A percentile compares a stretch with the other conserved stretches of the same genome.
Conservation (phyloP, 257 asterid species). For the Petunia axillaris region DNA sequence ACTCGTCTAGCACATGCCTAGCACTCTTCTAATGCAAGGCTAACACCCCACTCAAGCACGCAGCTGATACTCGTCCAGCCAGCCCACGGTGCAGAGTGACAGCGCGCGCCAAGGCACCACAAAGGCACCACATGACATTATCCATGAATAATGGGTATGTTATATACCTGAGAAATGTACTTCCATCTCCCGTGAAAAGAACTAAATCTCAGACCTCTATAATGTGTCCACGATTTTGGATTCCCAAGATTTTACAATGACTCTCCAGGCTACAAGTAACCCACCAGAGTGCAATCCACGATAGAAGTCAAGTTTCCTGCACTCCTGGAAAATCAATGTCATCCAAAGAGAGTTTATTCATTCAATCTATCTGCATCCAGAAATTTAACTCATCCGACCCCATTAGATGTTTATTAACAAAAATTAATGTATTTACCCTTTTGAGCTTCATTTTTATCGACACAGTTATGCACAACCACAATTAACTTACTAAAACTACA, state of each 20-base stretch:
- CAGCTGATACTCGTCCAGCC: too few relatives aligned
- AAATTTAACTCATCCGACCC: not conserved
- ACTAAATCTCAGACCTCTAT: not conserved
- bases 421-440: not conserved
- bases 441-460: not conserved
- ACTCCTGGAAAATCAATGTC: not conserved
- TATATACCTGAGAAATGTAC: too few relatives aligned
- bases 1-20: too few relatives aligned
- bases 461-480: not conserved
- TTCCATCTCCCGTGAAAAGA: not conserved
- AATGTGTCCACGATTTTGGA: not conserved
- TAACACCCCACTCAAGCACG: too few relatives aligned
- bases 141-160: too few relatives aligned
- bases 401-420: not conserved
- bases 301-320: not conserved
- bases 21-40: too few relatives aligned
- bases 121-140: too few relatives aligned
- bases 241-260: not conserved
- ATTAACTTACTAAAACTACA: not conserved
- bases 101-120: too few relatives aligned
- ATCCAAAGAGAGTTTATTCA: not conserved
- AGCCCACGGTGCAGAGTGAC: too few relatives aligned
- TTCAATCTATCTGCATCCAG: not conserved
- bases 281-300: constrained; percentile 5
- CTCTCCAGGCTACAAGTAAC: too few relatives aligned